Conservation (phyloP, 2,329 filamentous ascomycete species). For the Cytospora piceae region DNA sequence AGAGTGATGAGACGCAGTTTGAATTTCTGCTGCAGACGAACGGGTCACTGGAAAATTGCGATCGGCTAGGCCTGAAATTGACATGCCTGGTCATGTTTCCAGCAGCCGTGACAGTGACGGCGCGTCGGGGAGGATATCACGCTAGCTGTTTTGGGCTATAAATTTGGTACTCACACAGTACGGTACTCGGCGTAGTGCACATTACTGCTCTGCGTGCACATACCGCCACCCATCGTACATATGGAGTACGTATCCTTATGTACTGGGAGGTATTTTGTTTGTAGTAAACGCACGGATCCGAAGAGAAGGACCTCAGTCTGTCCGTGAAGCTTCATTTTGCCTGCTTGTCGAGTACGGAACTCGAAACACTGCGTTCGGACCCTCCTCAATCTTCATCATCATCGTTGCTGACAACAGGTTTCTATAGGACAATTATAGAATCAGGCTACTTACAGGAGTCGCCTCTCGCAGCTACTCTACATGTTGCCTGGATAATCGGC, state of each 20-base stretch:
- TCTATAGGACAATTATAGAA: background rate
- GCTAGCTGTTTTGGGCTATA: background rate
- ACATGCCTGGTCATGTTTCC: background rate
- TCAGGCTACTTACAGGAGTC: background rate
- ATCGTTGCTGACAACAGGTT: background rate
- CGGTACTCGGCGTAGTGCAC: no score
- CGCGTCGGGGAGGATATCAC: background rate
- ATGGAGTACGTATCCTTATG: no score
- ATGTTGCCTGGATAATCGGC: no score
- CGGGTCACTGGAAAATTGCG: constrained; percentile 8
- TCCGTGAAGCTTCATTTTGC: no score
- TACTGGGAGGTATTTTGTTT: no score
- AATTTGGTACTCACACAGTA: background rate
- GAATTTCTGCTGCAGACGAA: background rate
- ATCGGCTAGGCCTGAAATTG: constrained; percentile 24
- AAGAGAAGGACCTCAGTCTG: background rate
- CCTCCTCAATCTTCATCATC: background rate
- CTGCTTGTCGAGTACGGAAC: background rate
- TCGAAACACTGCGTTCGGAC: background rate
- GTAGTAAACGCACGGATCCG: background rate
- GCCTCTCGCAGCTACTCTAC: no score
- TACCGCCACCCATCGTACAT: background rate
- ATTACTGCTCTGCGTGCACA: background rate
- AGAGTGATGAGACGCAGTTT: background rate
- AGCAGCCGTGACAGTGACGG: background rate